A percentile compares a stretch with the other conserved stretches of the same genome.
These are phyloP conservation scores for Tephrocybe sp. DNA, from an alignment of 768 basidiomycete genomes.

Conservation along the genomic window DNA sequence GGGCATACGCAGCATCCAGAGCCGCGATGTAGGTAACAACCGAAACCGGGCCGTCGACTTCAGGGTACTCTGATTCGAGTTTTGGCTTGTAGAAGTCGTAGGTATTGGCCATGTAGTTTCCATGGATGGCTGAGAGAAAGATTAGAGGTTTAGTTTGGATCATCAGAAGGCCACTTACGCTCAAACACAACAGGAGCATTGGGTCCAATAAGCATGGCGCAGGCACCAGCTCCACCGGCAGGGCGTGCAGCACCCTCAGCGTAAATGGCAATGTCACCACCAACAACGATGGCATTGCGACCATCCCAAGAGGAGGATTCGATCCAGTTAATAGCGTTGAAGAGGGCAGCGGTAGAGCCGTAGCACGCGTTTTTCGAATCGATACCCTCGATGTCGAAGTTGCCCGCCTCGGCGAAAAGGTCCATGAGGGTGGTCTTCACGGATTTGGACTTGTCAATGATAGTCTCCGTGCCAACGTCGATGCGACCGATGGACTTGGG, in stretches of 20 bases:
- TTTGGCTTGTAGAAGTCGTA: slow-evolving; percentile 99
- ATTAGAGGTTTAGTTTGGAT: slow-evolving; percentile 11
- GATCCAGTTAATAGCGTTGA: slow-evolving; percentile 99
- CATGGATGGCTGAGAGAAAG: slow-evolving; percentile 76
- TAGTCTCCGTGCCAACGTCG: slow-evolving; percentile 98
- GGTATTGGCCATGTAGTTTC: slow-evolving; percentile 95
- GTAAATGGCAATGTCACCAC: slow-evolving; percentile 97
- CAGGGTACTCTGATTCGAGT: slow-evolving; percentile 92
- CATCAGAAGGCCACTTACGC: slow-evolving; percentile 56
- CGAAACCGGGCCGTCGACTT: slow-evolving; percentile 96
- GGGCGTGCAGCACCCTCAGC: slow-evolving; percentile 94
- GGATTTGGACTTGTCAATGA: slow-evolving; percentile 99
- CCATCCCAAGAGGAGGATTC: slow-evolving; percentile 97
- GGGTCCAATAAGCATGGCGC: slow-evolving; percentile 93
- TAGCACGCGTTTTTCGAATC: slow-evolving; percentile 99
- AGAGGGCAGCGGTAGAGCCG: slow-evolving; percentile 96
- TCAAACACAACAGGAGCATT: slow-evolving; percentile 94
- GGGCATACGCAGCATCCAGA: slow-evolving; percentile 84
- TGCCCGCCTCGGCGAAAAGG: slow-evolving; percentile 89
- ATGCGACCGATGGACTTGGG: slow-evolving; percentile 96
- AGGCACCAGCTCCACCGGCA: slow-evolving; percentile 95
- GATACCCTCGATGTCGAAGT: slow-evolving; percentile 97
- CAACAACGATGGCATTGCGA: slow-evolving; percentile 94
- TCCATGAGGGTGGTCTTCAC: slow-evolving; percentile 99
- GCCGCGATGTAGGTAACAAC: slow-evolving; percentile 94